Conservation (phyloP, 2,329 filamentous ascomycete species). For the Endoconidiophora polonica region DNA sequence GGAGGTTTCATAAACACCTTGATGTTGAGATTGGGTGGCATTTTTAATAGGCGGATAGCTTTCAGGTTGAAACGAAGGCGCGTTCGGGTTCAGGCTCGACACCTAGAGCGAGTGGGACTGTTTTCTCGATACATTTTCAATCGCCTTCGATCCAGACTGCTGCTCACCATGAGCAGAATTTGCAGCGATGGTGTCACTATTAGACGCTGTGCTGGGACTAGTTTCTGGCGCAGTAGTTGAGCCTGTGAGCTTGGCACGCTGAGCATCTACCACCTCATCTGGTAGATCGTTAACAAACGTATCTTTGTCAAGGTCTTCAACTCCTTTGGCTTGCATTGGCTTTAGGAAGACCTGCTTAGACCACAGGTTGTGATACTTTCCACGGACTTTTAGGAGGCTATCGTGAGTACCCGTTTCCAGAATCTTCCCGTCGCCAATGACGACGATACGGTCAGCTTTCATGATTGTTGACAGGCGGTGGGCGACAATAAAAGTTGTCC, state of each 20-base stretch:
- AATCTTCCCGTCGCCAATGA: constrained; percentile 44
- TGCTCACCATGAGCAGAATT: no score
- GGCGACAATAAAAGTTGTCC: constrained; percentile 51
- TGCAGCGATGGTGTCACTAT: no score
- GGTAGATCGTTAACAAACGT: constrained; percentile 23
- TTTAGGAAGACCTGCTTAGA: constrained; percentile 42
- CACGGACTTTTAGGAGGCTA: constrained; percentile 37
- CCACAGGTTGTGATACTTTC: constrained; percentile 50
- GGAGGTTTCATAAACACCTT: no score
- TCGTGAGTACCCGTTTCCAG: constrained; percentile 47
- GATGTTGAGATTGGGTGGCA: no score
- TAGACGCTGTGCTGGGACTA: neutral
- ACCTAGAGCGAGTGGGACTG: constrained; percentile 21
- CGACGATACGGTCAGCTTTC: constrained; percentile 50
- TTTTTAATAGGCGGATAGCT: neutral
- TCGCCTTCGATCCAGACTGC: neutral
- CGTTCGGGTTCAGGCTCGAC: constrained; percentile 37
- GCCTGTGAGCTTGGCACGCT: constrained; percentile 18
- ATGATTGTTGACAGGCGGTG: constrained; percentile 57
- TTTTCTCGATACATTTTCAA: constrained; percentile 17
- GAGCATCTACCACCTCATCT: constrained; percentile 21
- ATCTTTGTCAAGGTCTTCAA: constrained; percentile 16
- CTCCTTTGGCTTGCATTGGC: constrained; percentile 18
- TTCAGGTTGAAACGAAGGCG: constrained; percentile 37
- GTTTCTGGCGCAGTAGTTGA: constrained; percentile 2